Evolutionary conservation across 176 grass and related monocot genomes (phyloP), one percentile per base, ranked within the genome.

Genomic region (Echinochloa phyllopogon): DNA sequence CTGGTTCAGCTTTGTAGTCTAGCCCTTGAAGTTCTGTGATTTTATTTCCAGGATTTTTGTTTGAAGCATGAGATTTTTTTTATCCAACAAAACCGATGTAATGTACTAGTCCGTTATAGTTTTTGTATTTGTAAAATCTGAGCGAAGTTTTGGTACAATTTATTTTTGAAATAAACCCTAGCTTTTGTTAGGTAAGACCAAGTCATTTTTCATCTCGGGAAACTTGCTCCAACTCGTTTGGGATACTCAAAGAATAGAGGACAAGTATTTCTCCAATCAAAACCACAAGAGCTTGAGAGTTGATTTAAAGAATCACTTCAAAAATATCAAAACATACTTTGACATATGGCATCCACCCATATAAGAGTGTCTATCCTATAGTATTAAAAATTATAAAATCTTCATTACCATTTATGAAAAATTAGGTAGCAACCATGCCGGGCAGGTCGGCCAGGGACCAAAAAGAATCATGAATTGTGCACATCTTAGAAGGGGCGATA

Each of bases 381-480:
- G 17, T 18, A 20, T 12, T 3, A 33, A 33, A 33, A 33, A 33
- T 1, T 33, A n/a, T 33, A 33, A 75, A 40, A 2, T 12, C 0
- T 7, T 15, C 1, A 41, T 15, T 39, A 15, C 6, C 16, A 37
- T 17, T 25, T 18, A 18, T 18, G 14, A 16, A 63, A 62, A 33
- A 6, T 33, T 63, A 63, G 6, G 11, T 8, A 6, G 15, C 20
- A 56, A n/a, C 8, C 21, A 65, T 27, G 27, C 42, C 11, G 23
- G 58, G 53, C 65, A 27, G 44, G 65, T 86, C 75, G 56, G 84
- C 84, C 38, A 66, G 6, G 27, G 23, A 36, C n/a, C 25, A 7
- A 14, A 14, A 0, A 10, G 2, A 18, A 27, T 4, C 2, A 21
- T 3, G 10, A 78, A 83, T 86, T 65, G 2, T 65, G 2, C 15